Conservation (phyloP, 2,329 filamentous ascomycete genomes). For the Colletotrichum sp. region DNA sequence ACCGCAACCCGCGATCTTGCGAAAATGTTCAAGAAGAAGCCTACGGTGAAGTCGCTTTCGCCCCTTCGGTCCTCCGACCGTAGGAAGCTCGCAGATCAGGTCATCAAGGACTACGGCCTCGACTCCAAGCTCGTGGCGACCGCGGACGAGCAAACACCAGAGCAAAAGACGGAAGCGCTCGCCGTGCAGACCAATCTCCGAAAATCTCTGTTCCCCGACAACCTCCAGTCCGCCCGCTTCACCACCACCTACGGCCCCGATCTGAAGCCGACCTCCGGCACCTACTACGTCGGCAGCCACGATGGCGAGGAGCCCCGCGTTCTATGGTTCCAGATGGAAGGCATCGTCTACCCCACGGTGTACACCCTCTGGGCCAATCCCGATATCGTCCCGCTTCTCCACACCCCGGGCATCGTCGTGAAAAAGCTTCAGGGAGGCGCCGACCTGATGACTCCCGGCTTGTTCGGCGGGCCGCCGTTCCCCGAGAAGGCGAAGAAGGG, state of each 20-base stretch:
- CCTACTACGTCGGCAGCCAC: background rate
- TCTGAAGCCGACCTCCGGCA: background rate
- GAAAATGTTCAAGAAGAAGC: background rate
- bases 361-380: background rate
- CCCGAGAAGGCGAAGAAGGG: background rate
- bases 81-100: background rate
- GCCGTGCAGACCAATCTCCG: background rate
- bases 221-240: background rate
- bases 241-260: background rate
- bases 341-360: background rate
- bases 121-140: background rate
- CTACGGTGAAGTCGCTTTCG: background rate
- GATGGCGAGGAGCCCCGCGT: background rate
- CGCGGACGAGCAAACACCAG: background rate
- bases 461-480: background rate
- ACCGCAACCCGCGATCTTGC: background rate
- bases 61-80: background rate
- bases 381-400: background rate
- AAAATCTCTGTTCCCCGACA: constrained; percentile 3
- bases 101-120: background rate
- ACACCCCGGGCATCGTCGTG: background rate
- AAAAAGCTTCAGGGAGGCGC: background rate
- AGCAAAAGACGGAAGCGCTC: background rate
- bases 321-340: background rate
- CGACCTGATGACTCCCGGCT: background rate